Evolutionary conservation across 2,329 filamentous ascomycete species (phyloP).

Genomic region (Talaromyces sp.): DNA sequence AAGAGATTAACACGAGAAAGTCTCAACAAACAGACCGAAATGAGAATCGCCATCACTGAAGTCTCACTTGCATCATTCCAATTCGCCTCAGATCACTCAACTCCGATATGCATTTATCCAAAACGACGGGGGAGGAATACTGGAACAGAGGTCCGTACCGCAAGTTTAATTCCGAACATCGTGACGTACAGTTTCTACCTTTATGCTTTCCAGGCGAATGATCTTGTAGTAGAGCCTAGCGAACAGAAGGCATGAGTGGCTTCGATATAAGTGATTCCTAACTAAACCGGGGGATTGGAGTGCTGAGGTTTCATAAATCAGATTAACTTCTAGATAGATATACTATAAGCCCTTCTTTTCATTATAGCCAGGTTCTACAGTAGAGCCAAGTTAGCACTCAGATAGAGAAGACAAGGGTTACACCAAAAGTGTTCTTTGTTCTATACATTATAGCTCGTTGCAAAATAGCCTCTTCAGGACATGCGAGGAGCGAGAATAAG

Average conservation of each 20-base stretch:
- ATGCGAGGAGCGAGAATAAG: background rate
- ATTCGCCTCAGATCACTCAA: background rate
- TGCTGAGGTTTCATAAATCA: too few species aligned
- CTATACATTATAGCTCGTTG: background rate
- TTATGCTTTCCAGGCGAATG: background rate
- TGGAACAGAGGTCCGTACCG: slow-evolving; percentile 11
- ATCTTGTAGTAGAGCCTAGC: too few species aligned
- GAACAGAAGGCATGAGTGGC: too few species aligned
- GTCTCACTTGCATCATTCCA: slow-evolving; percentile 1
- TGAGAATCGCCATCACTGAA: background rate
- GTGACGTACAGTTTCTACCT: background rate
- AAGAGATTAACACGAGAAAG: background rate
- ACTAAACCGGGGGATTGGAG: too few species aligned
- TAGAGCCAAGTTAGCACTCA: too few species aligned
- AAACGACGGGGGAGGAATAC: background rate
- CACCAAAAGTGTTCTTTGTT: background rate
- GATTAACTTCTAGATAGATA: too few species aligned
- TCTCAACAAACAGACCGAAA: background rate
- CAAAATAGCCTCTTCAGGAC: background rate
- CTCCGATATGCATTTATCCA: background rate
- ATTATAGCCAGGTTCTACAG: too few species aligned
- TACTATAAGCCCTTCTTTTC: too few species aligned
- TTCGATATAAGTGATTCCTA: too few species aligned
- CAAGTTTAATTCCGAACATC: slow-evolving; percentile 2
- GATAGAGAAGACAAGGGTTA: too few species aligned